phyloP scores from a whole-genome alignment of 768 basidiomycete species.

The Lepiota brunneoincarnata region DNA sequence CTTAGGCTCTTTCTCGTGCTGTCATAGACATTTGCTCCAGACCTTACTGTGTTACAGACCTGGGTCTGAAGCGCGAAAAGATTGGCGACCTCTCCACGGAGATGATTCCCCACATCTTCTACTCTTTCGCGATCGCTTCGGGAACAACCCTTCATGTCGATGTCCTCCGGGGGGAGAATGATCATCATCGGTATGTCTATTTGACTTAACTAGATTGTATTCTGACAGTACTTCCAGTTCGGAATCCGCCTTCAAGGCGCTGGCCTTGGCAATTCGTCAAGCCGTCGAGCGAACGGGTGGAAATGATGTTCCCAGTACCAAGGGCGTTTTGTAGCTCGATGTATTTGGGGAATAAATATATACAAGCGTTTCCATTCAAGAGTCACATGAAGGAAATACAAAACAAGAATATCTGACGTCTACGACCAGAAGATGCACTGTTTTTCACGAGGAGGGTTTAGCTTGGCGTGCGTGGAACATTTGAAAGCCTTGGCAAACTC shows the following conservation, averaged over 20 bases:
- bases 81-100: slow-evolving; percentile 95
- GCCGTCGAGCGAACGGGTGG: slow-evolving; percentile 91
- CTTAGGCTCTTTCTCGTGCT: slow-evolving; percentile 87
- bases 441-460: slow-evolving; percentile 80
- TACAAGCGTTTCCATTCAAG: neutral
- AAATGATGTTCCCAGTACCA: slow-evolving; percentile 92
- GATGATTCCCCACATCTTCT: slow-evolving; percentile 97
- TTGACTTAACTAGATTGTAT: slow-evolving; percentile 6
- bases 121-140: slow-evolving; percentile 96
- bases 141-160: slow-evolving; percentile 94
- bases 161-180: slow-evolving; percentile 92
- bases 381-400: slow-evolving; percentile 1
- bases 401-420: slow-evolving; percentile 14
- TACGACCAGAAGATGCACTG: slow-evolving; percentile 81
- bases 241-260: slow-evolving; percentile 97
- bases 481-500: slow-evolving; percentile 89
- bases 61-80: slow-evolving; percentile 86
- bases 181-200: slow-evolving; percentile 84
- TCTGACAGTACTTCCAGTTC: slow-evolving; percentile 49
- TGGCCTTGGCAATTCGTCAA: slow-evolving; percentile 92
- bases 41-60: slow-evolving; percentile 91
- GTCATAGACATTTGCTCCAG: slow-evolving; percentile 99
- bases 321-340: slow-evolving; percentile 71
- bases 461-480: slow-evolving; percentile 73
- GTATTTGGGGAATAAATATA: slow-evolving; percentile 9